Percentiles rank a stretch among this genome's conserved stretches.
phyloP scores from a whole-genome alignment of 495 filamentous ascomycete genomes.

The Neurospora sp. region DNA sequence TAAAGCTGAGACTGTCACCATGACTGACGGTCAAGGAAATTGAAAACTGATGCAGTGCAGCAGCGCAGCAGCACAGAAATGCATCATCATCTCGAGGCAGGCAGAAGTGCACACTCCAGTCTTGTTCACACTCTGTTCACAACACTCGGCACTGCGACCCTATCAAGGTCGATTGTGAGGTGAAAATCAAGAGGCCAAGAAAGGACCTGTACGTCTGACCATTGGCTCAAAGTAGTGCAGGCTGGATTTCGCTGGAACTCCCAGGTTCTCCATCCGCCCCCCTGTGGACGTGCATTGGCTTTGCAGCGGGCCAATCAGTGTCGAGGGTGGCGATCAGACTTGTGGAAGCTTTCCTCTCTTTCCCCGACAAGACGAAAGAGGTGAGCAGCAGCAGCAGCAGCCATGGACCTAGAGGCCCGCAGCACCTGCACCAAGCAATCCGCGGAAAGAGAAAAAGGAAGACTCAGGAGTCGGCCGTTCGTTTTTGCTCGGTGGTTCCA shows the following conservation, averaged over 20 bases:
- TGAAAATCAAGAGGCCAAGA: neutral
- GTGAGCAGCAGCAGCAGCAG: neutral
- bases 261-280: constrained; percentile 10
- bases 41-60: neutral
- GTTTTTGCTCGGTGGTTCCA: neutral
- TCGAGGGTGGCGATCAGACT: constrained; percentile 23
- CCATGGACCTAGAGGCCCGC: neutral
- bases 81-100: neutral
- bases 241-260: neutral
- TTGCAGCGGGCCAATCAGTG: constrained; percentile 18
- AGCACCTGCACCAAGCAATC: neutral
- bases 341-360: neutral
- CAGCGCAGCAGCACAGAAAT: neutral
- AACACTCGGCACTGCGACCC: neutral
- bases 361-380: neutral
- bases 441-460: neutral
- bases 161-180: neutral
- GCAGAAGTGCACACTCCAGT: neutral
- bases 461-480: neutral
- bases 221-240: neutral
- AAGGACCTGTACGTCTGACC: neutral
- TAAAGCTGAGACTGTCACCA: neutral
- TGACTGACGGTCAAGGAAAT: neutral
- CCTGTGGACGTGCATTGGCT: constrained; percentile 8
- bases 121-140: neutral